phyloP scores from a whole-genome alignment of 1,284 basidiomycete species.

The Trichosporon coremiiforme region DNA sequence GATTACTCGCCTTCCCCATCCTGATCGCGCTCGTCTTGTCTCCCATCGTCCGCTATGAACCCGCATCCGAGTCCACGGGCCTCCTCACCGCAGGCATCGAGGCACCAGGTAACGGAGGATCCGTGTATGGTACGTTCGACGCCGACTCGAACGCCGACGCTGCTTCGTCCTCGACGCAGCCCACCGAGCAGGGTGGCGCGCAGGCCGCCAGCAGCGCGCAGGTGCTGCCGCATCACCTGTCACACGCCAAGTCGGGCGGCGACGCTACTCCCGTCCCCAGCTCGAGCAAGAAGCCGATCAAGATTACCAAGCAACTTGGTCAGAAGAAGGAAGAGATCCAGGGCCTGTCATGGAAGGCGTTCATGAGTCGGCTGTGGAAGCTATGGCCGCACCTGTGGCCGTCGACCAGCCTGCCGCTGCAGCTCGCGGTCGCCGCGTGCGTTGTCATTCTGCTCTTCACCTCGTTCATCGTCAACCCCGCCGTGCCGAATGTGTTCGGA shows the following conservation, averaged over 20 bases:
- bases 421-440: conserved; percentile 41
- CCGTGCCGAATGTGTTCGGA: conserved; percentile 45
- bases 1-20: conserved; percentile 41
- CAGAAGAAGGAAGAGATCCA: conserved; percentile 40
- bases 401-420: conserved; percentile 45
- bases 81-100: conserved; percentile 34
- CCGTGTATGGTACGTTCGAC: conserved; percentile 17
- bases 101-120: conserved; percentile 15
- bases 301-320: conserved; percentile 49
- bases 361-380: conserved; percentile 42
- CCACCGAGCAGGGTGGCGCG: neutral
- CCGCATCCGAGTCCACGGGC: conserved; percentile 43
- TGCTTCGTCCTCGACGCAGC: neutral
- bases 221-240: neutral
- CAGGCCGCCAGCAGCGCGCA: neutral
- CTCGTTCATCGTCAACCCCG: conserved; percentile 37
- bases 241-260: conserved; percentile 12
- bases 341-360: conserved; percentile 38
- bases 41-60: conserved; percentile 44
- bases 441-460: conserved; percentile 34
- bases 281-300: conserved; percentile 31
- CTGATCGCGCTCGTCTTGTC: conserved; percentile 40
- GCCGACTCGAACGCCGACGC: conserved; percentile 23
- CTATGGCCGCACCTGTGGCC: no score
- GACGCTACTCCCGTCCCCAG: conserved; percentile 5